Base-by-base conservation (phyloP, 805 yeast species). In the Saccharomycopsis sp. region DNA sequence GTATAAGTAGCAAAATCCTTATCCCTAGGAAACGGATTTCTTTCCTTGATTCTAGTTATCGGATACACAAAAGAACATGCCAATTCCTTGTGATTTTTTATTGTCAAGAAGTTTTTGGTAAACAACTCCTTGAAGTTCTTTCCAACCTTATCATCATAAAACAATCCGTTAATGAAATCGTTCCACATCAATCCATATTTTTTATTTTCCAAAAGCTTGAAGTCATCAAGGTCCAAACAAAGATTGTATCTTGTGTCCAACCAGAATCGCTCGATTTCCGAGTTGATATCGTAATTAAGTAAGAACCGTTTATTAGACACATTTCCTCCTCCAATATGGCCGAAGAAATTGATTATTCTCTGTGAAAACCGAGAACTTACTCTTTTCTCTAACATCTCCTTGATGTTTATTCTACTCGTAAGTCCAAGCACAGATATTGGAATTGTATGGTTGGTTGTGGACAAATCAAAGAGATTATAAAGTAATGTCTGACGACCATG, bases 331-430 rank as follows among this genome's bases (percentile, higher is more conserved):
- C 35, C 34, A 8, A 52, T 7, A 24, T 52, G 52, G 8, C 64
- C 64, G 53, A 62, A 38, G 42, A 90, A 74, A 17, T 78, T 78
- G 23, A 91, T 77, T 1, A 87, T 71, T 54, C 96, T 74, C 67
- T 93, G 97, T 17, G 94, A 85, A 69, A 92, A 94, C 63, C 99
- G 75, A 58, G 96, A 86, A 64, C 90, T 80, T 0, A 94, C 98
- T 66, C 99, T 78, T 67, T 93, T 94, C 67, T 94, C 99, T 52
- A 94, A 74, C 65, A 83, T 76, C 65, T 93, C 97, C 54, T 92
- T 76, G 0, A 90, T 79, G 3, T 88, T 89, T 54, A 89, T 75
- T 56, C 86, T 84, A 0, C 92, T 79, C 0, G 96, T 85, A 12
- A 86, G 71, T 1, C 98, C 97, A 53, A 94, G 70, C 3, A 93